These are phyloP conservation scores for Discostella stelligeroides DNA, from an alignment of 108 stramenopile species.

Conservation along the genomic window DNA sequence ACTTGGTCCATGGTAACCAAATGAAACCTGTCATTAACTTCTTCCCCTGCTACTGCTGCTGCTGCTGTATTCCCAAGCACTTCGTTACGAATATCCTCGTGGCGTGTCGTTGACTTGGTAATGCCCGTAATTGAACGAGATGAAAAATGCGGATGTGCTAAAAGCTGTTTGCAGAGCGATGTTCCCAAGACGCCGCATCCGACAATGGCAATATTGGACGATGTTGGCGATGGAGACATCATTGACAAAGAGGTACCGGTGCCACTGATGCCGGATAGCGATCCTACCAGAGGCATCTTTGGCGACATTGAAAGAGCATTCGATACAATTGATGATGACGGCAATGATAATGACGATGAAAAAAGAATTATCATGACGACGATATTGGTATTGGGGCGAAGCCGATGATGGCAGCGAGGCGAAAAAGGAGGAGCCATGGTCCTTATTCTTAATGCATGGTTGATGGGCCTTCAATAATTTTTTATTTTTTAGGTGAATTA, in stretches of 20 bases:
- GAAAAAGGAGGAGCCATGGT: neutral
- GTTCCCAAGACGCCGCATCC: conserved; percentile 89
- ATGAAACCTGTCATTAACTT: conserved; percentile 41
- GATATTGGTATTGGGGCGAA: neutral
- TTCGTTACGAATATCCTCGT: conserved; percentile 57
- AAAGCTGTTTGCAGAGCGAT: conserved; percentile 75
- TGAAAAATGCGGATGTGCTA: conserved; percentile 53
- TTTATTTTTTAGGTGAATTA: too few species aligned
- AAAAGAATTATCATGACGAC: neutral
- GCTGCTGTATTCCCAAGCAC: conserved; percentile 19
- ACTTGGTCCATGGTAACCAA: conserved; percentile 59
- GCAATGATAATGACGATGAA: too few species aligned
- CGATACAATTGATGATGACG: neutral
- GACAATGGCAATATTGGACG: conserved; percentile 59
- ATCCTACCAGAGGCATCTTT: neutral
- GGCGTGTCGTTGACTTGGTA: conserved; percentile 71
- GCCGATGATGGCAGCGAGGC: neutral
- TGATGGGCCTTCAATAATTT: too few species aligned
- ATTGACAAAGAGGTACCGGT: neutral
- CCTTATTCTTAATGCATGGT: too few species aligned
- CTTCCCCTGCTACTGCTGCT: neutral
- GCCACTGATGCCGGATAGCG: conserved; percentile 1
- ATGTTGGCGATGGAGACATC: conserved; percentile 11
- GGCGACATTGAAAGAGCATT: neutral
- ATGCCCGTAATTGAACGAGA: conserved; percentile 67